These are phyloP conservation scores for Haplosporangium sp. DNA, from an alignment of 371 early-diverging fungal genomes.

Conservation along the genomic window DNA sequence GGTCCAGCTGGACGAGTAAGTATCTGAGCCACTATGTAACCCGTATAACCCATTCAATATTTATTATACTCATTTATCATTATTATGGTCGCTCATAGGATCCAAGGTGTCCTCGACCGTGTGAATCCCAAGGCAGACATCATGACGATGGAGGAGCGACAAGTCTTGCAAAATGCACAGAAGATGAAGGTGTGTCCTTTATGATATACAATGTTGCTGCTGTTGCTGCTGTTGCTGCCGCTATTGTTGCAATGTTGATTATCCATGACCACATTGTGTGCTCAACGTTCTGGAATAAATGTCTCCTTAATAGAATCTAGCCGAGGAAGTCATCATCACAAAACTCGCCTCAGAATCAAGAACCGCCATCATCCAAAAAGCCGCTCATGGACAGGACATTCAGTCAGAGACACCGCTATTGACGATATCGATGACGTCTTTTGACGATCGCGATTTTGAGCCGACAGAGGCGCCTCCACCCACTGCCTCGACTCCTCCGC, in stretches of 20 bases:
- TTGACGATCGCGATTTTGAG: background rate
- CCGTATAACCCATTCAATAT: too few relatives aligned
- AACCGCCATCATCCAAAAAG: background rate
- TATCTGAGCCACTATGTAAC: background rate
- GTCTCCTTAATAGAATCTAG: constrained; percentile 19
- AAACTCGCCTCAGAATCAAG: constrained; percentile 12
- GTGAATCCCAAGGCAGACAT: constrained; percentile 27
- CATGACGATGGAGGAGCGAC: constrained; percentile 40
- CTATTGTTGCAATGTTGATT: too few relatives aligned
- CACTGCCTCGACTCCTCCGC: constrained; percentile 9
- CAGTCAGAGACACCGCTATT: constrained; percentile 7
- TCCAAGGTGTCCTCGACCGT: constrained; percentile 33
- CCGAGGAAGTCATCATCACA: constrained; percentile 38
- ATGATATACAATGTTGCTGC: too few relatives aligned
- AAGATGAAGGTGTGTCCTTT: constrained; percentile 44
- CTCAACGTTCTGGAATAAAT: too few relatives aligned
- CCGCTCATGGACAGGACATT: background rate
- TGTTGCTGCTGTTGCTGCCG: background rate
- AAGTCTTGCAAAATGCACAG: constrained; percentile 39
- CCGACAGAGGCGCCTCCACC: constrained; percentile 40
- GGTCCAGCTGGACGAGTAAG: constrained; percentile 55
- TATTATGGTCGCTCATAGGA: constrained; percentile 7
- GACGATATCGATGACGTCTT: constrained; percentile 7
- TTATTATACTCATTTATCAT: background rate
- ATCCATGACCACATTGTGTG: too few relatives aligned